Base-by-base conservation (phyloP, 164 flowering plant genomes). In the Umbellularia californica region DNA sequence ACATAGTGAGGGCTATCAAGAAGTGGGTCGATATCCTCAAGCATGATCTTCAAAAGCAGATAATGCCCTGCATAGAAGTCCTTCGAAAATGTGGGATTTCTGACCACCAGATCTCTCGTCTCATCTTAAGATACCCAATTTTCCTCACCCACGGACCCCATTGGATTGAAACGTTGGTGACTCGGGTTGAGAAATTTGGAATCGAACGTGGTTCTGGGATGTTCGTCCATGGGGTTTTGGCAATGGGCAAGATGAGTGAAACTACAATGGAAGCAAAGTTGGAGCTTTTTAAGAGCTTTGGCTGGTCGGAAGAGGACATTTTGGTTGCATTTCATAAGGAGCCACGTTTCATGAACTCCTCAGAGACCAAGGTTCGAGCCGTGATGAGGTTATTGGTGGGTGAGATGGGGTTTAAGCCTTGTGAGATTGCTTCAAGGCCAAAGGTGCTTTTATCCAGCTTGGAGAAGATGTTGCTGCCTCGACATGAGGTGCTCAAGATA, bases 281-380 rank as follows among this genome's bases (percentile, higher is more conserved):
- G 17, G 24, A 69, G 25, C 13, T 74, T 20, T 70, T 28, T 0
- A 63, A 41, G 70, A 69, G 73, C 24, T 70, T 62, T 50, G 80
- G 80, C 3, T 78, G 80, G 80, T 73, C 74, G 0, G 70, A 69
- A n/a, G n/a, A 52, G 7, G 69, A 74, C 6, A 64, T 73, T 20
- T 19, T 60, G 10, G 25, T 70, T 30, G 80, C 77, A 13, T 78
- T 78, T 24, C 66, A 25, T 12, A 73, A 64, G 58, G 13, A 14
- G 22, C 80, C 80, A 13, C 5, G 25, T 14, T 63, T 50, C 25
- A 12, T 78, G 64, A 9, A 6, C 52, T 20, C 6, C 12, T 78
- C 77, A 27, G 77, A 70, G 68, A 22, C 22, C 17, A 78, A 74
- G 23, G n/a, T 74, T 20, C 66, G 63, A 24, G 50, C 33, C 3